Conservation (phyloP, 768 basidiomycete species). For the Neoboletus subvelutipes region DNA sequence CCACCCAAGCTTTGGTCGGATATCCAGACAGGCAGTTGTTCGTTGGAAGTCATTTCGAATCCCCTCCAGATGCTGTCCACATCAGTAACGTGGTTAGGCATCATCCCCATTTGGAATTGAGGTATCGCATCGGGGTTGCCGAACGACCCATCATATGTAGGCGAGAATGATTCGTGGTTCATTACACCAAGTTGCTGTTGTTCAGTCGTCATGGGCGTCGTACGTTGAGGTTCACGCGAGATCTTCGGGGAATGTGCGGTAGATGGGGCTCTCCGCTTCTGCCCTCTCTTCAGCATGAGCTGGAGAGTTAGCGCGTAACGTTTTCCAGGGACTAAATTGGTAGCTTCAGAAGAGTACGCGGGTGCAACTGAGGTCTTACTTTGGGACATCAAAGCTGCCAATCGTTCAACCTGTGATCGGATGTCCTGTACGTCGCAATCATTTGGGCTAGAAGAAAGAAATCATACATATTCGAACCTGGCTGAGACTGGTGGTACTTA, state of each 20-base stretch:
- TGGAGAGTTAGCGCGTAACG: constrained; percentile 89
- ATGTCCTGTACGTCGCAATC: constrained; percentile 79
- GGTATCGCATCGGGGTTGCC: constrained; percentile 33
- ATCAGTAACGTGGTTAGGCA: constrained; percentile 28
- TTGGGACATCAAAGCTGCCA: constrained; percentile 73
- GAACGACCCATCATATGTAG: constrained; percentile 51
- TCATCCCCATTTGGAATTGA: constrained; percentile 32
- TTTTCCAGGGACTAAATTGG: constrained; percentile 76
- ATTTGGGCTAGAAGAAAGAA: constrained; percentile 58
- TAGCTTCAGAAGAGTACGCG: constrained; percentile 7
- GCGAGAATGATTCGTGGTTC: constrained; percentile 52
- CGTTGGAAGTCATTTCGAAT: constrained; percentile 67
- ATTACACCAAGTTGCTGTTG: constrained; percentile 37
- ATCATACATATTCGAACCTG: background rate
- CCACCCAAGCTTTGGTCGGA: constrained; percentile 82
- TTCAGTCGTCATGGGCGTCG: constrained; percentile 48
- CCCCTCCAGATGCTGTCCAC: constrained; percentile 75
- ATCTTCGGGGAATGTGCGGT: constrained; percentile 61
- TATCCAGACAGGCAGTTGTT: constrained; percentile 83
- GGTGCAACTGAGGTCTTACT: constrained; percentile 47
- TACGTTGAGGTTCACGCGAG: constrained; percentile 53
- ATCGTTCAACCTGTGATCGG: constrained; percentile 71
- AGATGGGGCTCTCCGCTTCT: constrained; percentile 57
- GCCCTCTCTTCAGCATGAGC: constrained; percentile 79
- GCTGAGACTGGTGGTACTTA: constrained; percentile 39